A percentile compares a stretch with the other conserved stretches of the same genome.
phyloP scores from a whole-genome alignment of 495 filamentous ascomycete species.

The Penicillium malachiteum region DNA sequence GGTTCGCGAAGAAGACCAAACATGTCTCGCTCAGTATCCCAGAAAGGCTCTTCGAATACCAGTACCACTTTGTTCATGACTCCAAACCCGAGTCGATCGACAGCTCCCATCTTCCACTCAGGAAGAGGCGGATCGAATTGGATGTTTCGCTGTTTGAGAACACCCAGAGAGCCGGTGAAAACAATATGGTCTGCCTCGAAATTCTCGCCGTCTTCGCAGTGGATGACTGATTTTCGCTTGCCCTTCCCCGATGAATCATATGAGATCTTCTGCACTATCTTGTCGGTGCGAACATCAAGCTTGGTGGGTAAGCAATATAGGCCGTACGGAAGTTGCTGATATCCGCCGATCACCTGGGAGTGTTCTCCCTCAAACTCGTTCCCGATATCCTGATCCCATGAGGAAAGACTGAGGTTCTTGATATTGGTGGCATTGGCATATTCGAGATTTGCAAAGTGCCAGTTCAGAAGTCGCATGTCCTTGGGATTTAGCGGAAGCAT shows the following conservation, averaged over 20 bases:
- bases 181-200: conserved; percentile 85
- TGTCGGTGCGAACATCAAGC: conserved; percentile 75
- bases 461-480: conserved; percentile 90
- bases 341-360: conserved; percentile 87
- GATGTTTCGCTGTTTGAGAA: conserved; percentile 74
- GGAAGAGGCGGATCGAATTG: conserved; percentile 83
- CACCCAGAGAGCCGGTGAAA: conserved; percentile 83
- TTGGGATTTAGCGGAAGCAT: conserved; percentile 80
- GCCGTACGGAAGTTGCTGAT: conserved; percentile 83
- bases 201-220: conserved; percentile 74
- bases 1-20: conserved; percentile 85
- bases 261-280: conserved; percentile 64
- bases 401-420: conserved; percentile 78
- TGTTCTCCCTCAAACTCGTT: conserved; percentile 97
- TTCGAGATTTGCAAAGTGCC: conserved; percentile 97
- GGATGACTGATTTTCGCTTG: conserved; percentile 55
- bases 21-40: conserved; percentile 89
- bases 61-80: conserved; percentile 93
- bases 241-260: conserved; percentile 53
- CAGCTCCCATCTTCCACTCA: conserved; percentile 76
- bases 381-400: conserved; percentile 95
- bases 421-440: conserved; percentile 94
- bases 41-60: conserved; percentile 87
- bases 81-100: conserved; percentile 88
- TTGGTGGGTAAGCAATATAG: conserved; percentile 71